Conservation (phyloP, 1,284 basidiomycete species). For the Ganoderma sp. region DNA sequence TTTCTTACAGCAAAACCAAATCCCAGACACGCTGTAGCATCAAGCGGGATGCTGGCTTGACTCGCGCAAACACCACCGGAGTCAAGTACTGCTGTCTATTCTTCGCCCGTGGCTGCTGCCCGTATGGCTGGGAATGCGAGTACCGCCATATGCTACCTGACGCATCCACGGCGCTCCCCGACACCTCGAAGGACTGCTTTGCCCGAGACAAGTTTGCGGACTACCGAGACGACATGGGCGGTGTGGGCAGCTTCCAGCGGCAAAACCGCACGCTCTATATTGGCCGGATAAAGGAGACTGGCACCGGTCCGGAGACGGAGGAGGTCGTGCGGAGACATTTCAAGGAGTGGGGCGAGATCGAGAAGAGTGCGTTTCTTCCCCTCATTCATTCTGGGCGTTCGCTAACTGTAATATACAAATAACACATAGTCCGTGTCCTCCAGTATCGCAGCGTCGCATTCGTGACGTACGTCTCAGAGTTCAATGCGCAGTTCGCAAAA, state of each 20-base stretch:
- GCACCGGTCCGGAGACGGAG: constrained; percentile 86
- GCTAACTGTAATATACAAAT: not conserved
- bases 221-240: constrained; percentile 99
- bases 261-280: constrained; percentile 96
- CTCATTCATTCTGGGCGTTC: constrained; percentile 8
- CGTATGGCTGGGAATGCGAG: constrained; percentile 97
- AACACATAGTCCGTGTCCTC: constrained; percentile 78
- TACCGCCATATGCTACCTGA: constrained; percentile 91
- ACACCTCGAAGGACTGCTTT: constrained; percentile 96
- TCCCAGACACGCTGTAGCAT: constrained; percentile 91
- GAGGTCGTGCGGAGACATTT: constrained; percentile 92
- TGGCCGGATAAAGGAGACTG: constrained; percentile 91
- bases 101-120: constrained; percentile 96
- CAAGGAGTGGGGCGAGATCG: constrained; percentile 96
- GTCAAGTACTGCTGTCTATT: constrained; percentile 95
- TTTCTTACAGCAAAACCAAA: constrained; percentile 79
- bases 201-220: constrained; percentile 96
- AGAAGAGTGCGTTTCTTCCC: constrained; percentile 70
- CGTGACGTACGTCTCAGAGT: constrained; percentile 91
- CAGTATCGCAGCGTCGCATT: constrained; percentile 97
- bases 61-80: constrained; percentile 89
- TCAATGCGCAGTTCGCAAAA: constrained; percentile 94
- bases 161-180: constrained; percentile 72
- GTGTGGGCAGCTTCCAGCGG: constrained; percentile 94
- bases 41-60: constrained; percentile 89